Evolutionary conservation across 2,329 filamentous ascomycete genomes (phyloP).

Genomic region (Beauveria sp.): DNA sequence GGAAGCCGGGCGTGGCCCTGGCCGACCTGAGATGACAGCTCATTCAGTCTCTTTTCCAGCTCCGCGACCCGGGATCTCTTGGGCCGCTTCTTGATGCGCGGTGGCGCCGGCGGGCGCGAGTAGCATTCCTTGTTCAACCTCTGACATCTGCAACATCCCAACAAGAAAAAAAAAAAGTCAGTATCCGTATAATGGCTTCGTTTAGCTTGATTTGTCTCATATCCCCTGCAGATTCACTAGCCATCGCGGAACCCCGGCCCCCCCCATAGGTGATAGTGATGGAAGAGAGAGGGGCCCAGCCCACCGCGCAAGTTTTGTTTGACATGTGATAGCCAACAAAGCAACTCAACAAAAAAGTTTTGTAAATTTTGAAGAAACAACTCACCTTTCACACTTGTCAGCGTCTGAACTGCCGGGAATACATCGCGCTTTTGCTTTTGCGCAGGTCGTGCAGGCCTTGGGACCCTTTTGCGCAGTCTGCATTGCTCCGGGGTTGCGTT

Average conservation of each 20-base stretch:
- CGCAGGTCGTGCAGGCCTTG: conserved; percentile 42
- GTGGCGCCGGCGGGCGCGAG: conserved; percentile 39
- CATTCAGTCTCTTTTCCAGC: conserved; percentile 42
- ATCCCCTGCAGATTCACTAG: no score
- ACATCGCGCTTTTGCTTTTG: conserved; percentile 45
- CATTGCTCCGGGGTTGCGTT: conserved; percentile 12
- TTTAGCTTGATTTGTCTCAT: not conserved
- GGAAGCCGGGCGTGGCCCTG: conserved; percentile 12
- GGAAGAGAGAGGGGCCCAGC: not conserved
- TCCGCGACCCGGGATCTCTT: conserved; percentile 43
- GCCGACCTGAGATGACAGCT: conserved; percentile 34
- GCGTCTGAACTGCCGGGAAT: conserved; percentile 32
- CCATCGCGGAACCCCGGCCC: no score
- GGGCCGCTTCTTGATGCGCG: conserved; percentile 37
- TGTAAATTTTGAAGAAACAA: not conserved
- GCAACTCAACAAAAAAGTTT: not conserved
- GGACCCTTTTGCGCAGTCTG: conserved; percentile 33
- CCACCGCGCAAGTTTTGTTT: not conserved
- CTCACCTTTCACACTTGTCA: conserved; percentile 41
- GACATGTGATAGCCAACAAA: conserved; percentile 11
- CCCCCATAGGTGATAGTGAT: no score
- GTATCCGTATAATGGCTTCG: not conserved
- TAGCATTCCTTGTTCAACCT: conserved; percentile 40
- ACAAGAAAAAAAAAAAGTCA: not conserved
- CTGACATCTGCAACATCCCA: conserved; percentile 31